Base-by-base conservation (phyloP, 257 asterid species). In the Plantago ovata region DNA sequence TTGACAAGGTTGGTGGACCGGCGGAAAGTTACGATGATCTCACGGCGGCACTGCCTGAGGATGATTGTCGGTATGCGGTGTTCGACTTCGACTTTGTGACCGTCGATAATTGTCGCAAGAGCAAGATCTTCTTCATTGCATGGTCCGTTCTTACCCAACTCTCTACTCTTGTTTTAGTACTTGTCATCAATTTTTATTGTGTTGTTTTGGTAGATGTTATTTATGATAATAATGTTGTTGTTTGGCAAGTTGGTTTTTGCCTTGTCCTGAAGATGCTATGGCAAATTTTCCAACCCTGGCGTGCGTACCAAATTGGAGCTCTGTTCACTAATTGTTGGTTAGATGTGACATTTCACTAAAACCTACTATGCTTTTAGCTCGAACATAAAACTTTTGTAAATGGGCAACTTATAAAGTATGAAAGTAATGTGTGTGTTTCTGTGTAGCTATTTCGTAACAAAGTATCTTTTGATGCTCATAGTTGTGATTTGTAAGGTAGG, bases 121-220 rank as follows among this genome's bases (percentile, higher is more conserved):
- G 95, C 94, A 89, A 86, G 92, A 86, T 89, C 79, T 84, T 89
- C 84, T 89, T 89, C 79, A 89, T 89, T 65, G 95, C 97, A 64
- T 89, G 97, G 97, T 89, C 43, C 48, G 63, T 63, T 49, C 20
- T 43, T 38, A 38, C 23, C 16, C 43, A 44, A 24, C 22, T 33
- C 10, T 22, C 28, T 59, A 24, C 24, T 24, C 13, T 3, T 20
- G 13, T 1, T 7, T 13, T n/a, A 6, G 13, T 53, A n/a, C 21
- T 38, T 33, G 6, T 54, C 38, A 11, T 11, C 12, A 38, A 16
- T 11, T 18, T 14, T 9, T 18, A n/a, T 33, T 54, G 2, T 38
- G 19, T 54, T 36, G 33, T 7, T 54, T 54, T 33, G 33, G 19
- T 53, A 53, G 58, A 53, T 53, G 12, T 10, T 39, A 39, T 8